Conservation (phyloP, 2,329 filamentous ascomycete species). For the Colletotrichum scovillei region DNA sequence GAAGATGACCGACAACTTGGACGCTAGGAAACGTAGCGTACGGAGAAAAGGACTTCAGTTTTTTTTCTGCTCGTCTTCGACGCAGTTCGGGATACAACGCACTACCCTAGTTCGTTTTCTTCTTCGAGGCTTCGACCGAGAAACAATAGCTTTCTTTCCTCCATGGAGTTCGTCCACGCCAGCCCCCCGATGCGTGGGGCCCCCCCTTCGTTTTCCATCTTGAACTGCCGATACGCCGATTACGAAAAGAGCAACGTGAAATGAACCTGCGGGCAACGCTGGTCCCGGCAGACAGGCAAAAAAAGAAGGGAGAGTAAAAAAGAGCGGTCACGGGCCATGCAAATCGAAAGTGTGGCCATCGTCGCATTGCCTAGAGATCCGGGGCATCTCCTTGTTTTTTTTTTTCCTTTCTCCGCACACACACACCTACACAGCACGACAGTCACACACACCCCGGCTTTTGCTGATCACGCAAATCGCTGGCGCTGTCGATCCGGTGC, state of each 20-base stretch:
- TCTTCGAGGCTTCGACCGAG: background rate
- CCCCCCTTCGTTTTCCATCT: background rate
- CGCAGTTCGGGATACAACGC: no score
- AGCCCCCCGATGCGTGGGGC: background rate
- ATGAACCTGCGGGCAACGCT: constrained; percentile 17
- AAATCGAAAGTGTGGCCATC: background rate
- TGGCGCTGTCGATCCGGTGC: background rate
- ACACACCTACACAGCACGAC: no score
- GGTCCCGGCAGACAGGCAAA: constrained; percentile 10
- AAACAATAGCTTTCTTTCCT: background rate
- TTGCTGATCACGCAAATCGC: constrained; percentile 17
- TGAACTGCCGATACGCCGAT: constrained; percentile 9
- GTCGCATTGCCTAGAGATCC: constrained; percentile 10
- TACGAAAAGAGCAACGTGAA: background rate
- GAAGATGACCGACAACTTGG: background rate
- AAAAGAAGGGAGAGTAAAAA: background rate
- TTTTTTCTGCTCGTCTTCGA: no score
- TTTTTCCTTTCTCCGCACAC: background rate
- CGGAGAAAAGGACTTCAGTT: no score
- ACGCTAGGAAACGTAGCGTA: background rate
- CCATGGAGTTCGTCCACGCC: background rate
- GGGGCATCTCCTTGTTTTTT: constrained; percentile 3
- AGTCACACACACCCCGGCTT: background rate
- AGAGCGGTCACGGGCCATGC: constrained; percentile 11
- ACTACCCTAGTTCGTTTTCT: background rate